Base-by-base conservation (phyloP, 2,329 filamentous ascomycete genomes). In the Colletotrichum tamarilloi region DNA sequence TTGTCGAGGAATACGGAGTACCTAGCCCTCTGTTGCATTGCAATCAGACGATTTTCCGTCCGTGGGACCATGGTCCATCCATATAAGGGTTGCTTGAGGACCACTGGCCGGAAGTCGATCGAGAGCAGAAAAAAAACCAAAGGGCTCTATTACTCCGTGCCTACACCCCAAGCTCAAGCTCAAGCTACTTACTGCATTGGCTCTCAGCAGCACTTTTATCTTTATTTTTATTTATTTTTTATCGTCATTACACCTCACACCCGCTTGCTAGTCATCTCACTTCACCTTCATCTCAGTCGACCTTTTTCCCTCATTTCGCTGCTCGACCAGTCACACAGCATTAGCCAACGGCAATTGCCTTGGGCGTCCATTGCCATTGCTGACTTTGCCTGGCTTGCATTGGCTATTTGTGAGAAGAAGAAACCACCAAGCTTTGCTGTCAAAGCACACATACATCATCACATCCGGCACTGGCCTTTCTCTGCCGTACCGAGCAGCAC, bases 381-480 rank as follows among this genome's bases (percentile, higher is more conserved):
- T 42, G 38, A 19, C n/a, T 64, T 59, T 68, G 24, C 56, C 65
- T 28, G 35, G 57, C 59, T 68, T 58, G 60, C 46, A 74, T 62
- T 55, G 35, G 64, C 63, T 57, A 38, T 65, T 63, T 28, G 22
- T 42, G 58, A 55, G 26, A 64, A 66, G 35, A 73, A 66, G 58
- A 71, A 58, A 52, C 38, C 55, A 57, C 22, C 52, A 30, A n/a
- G n/a, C 52, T 65, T 65, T n/a, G 62, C 8, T 55, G 62, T 14
- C 49, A 64, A 12, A 16, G 22, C n/a, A 38, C 14, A 63, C 46
- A 16, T 42, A 60, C 60, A 38, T 42, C 26, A 26, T 46, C 26
- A 32, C 16, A 64, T 16, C 42, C 42, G 42, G 42, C 42, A 49
- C 19, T 49, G 42, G 42, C 42, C 42, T 16, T 26, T 28, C 52